phyloP scores from a whole-genome alignment of 352 stramenopile species.

The Blastocystis sp. region DNA sequence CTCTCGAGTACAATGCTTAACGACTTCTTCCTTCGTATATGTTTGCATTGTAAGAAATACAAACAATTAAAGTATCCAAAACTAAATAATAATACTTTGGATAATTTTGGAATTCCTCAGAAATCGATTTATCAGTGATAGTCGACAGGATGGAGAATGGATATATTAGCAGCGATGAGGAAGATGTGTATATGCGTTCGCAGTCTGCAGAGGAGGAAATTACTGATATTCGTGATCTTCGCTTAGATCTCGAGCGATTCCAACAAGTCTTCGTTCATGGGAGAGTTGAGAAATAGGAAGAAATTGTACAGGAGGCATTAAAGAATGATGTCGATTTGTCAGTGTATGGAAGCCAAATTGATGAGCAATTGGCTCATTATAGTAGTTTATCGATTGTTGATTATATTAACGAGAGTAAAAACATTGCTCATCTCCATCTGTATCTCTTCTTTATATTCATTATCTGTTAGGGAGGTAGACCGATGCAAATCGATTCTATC shows the following conservation, averaged over 20 bases:
- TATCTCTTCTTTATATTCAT: neutral
- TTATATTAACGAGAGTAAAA: constrained; percentile 30
- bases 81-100: neutral
- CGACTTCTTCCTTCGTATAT: neutral
- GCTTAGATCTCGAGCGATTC: constrained; percentile 10
- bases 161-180: constrained; percentile 5
- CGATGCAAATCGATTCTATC: neutral
- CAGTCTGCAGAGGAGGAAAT: neutral
- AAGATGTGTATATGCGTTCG: constrained; percentile 13
- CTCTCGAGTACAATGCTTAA: constrained; percentile 3
- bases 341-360: constrained; percentile 12
- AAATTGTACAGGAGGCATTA: constrained; percentile 23
- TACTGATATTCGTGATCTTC: constrained; percentile 21
- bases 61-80: neutral
- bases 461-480: neutral
- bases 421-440: constrained; percentile 38
- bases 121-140: neutral
- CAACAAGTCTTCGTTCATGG: neutral
- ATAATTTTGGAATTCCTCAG: neutral
- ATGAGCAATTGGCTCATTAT: neutral
- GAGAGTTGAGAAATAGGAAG: neutral
- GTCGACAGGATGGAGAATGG: neutral
- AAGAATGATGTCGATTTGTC: constrained; percentile 39
- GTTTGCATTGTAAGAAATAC: neutral
- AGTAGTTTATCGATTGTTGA: neutral